Evolutionary conservation across 2,329 filamentous ascomycete species (phyloP), one percentile per base, ranked within the genome.

Genomic region (Pleochaeta shiraiana): DNA sequence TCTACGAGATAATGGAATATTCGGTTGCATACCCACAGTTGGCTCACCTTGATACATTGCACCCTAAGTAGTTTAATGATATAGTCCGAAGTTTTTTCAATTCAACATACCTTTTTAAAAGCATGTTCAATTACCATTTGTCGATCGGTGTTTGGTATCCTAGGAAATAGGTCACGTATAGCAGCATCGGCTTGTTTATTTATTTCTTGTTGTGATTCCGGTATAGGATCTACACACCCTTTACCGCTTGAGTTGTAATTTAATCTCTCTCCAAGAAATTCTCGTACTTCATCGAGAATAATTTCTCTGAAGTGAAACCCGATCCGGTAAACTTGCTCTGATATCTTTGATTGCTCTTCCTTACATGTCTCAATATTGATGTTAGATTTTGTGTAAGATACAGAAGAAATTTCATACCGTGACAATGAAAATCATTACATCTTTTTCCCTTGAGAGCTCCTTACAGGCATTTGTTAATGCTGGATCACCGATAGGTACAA

Each of bases 381-480:
- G 57, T 66, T 45, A 66, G 30, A 50, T n/a, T 47, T 16, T 16
- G 7, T 7, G 34, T 37, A 7, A 7, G 34, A 37, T 37, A 7
- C 16, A 7, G 16, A 16, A 37, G 21, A 12, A 47, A 47, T 47
- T 16, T 45, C 80, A 68, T 77, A 84, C 83, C 70, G 82, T 83
- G 60, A 86, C 83, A 65, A 86, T 84, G 68, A 83, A 86, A 19
- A 85, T 81, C 79, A 84, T 81, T 55, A 81, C 82, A 68, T 78
- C 82, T 63, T 77, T 76, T 68, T 83, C 80, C 67, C 83, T 77
- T 1, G 83, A 86, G 24, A 85, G 72, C 69, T 86, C 83, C 72
- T 86, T 86, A 76, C 83, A 86, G 53, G 77, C 74, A 64, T 75
- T 76, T 4, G 82, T 85, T 70, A 86, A 74, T 67, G 79, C 76